phyloP scores from a whole-genome alignment of 2,329 filamentous ascomycete species.

The Bipolaris cookei region DNA sequence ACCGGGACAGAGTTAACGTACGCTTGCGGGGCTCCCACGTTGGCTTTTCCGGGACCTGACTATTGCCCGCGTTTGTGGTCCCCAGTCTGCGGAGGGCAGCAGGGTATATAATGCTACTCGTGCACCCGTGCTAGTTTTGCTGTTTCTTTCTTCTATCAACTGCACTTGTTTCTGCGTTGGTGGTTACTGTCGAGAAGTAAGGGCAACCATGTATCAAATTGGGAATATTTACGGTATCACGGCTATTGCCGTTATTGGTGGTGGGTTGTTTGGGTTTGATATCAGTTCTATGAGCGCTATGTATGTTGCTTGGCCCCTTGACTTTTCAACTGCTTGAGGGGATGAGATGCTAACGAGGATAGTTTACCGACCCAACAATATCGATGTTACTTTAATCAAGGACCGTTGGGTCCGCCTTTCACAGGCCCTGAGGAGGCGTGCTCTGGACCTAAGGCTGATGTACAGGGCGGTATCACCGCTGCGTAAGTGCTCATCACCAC shows the following conservation, averaged over 20 bases:
- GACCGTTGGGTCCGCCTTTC: conserved; percentile 42
- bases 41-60: conserved; percentile 8
- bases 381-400: conserved; percentile 72
- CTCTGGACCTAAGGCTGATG: conserved; percentile 59
- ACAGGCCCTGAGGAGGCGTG: conserved; percentile 52
- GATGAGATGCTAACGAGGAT: conserved; percentile 37
- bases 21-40: conserved; percentile 29
- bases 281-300: conserved; percentile 73
- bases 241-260: conserved; percentile 66
- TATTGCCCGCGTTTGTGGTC: conserved; percentile 5
- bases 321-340: no score
- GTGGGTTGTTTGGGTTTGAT: conserved; percentile 78
- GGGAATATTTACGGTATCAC: conserved; percentile 66
- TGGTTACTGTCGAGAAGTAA: no score
- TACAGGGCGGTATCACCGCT: conserved; percentile 66
- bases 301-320: conserved; percentile 39
- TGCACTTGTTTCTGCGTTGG: conserved; percentile 5
- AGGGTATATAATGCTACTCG: conserved; percentile 25
- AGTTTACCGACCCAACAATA: conserved; percentile 71
- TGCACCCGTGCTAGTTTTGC: neutral
- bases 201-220: conserved; percentile 49
- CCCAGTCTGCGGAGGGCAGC: neutral
- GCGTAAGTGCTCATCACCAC: neutral
- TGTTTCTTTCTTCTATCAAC: neutral
- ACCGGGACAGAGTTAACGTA: conserved; percentile 18